Evolutionary conservation across 306 rosid genomes (phyloP).

Genomic region (Prunus salicina): DNA sequence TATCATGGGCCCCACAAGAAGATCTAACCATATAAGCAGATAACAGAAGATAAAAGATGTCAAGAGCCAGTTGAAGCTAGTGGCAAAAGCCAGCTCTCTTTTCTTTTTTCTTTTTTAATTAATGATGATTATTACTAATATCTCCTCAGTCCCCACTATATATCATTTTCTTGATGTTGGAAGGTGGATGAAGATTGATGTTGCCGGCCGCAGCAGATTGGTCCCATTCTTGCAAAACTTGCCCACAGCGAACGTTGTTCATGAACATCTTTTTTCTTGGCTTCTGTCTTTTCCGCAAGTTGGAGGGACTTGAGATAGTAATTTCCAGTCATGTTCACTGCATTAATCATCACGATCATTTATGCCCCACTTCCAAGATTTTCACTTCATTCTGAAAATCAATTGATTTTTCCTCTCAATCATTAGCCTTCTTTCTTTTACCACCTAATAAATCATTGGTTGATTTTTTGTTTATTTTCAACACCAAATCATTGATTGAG

Average conservation of each 20-base stretch:
- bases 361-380: slow-evolving; percentile 5
- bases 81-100: slow-evolving; percentile 9
- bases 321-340: not conserved
- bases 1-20: slow-evolving; percentile 6
- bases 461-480: not conserved
- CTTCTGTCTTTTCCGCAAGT: slow-evolving; percentile 14
- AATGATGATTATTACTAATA: not conserved
- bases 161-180: slow-evolving; percentile 27
- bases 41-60: not conserved
- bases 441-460: not conserved
- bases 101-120: not conserved
- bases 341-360: not conserved
- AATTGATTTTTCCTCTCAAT: not conserved
- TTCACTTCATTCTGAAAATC: not conserved
- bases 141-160: slow-evolving; percentile 4
- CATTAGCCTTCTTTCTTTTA: not conserved
- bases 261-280: not conserved
- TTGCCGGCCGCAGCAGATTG: not conserved
- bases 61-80: slow-evolving; percentile 15
- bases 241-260: not conserved
- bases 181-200: slow-evolving; percentile 21
- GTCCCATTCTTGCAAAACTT: slow-evolving; percentile 15
- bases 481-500: not conserved
- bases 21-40: slow-evolving; percentile 9
- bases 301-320: not conserved